Base-by-base conservation (phyloP, 257 asterid genomes). In the Petrea volubilis region DNA sequence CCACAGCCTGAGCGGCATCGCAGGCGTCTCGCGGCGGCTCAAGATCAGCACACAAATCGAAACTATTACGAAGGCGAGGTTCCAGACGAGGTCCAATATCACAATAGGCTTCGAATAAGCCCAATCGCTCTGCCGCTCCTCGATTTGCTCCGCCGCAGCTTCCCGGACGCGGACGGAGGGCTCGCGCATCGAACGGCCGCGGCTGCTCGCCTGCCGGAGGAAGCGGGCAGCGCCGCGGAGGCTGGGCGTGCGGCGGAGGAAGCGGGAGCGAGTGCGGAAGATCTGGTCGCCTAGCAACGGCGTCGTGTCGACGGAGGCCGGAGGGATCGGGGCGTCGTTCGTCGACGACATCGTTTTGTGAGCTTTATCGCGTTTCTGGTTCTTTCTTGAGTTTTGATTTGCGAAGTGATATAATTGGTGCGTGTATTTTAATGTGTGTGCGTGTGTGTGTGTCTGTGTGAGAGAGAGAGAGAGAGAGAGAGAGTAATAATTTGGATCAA, bases 91-190 rank as follows among this genome's bases (percentile, higher is more conserved):
- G 84, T 88, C 95, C 33, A 88, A 56, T 1, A 82, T 60, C 38
- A 88, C 92, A 67, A 88, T 78, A 6, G 95, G 92, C 69, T 82
- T 86, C 34, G 95, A 88, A 66, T 88, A 84, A 7, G 90, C 92
- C 96, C 92, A 88, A 71, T 84, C 90, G 80, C 81, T 79, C 50
- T 84, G 90, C 33, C 86, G 80, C 14, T 84, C 90, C 10, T 86
- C 90, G 71, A 84, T 75, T 76, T 84, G 89, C 71, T 79, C 86
- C n/a, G 87, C 76, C 14, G 96, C 89, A 25, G 96, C 79, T 66
- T 86, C 90, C 1, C 90, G 87, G 58, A 86, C 86, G 69, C 87
- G 87, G 66, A 79, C 81, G 72, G 89, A 86, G 15, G 92, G 87
- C 78, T 83, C 89, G 34, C 92, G 87, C 92, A 88, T 78, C 47